These are phyloP conservation scores for Fusarium caatingaense DNA, from an alignment of 2,329 filamentous ascomycete genomes.

Conservation along the genomic window DNA sequence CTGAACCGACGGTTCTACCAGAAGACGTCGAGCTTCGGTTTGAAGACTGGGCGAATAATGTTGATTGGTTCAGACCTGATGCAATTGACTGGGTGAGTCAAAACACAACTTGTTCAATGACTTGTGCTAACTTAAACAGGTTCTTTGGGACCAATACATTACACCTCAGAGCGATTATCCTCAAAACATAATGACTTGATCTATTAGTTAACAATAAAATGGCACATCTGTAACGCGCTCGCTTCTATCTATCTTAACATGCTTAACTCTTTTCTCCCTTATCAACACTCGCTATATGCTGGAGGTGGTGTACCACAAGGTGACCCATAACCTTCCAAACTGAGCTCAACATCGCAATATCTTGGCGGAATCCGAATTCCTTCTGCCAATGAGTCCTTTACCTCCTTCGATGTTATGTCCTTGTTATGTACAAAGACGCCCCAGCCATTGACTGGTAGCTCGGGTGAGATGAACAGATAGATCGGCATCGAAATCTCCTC, in stretches of 20 bases:
- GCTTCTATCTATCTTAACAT: background rate
- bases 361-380: background rate
- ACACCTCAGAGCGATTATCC: constrained; percentile 13
- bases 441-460: constrained; percentile 2
- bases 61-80: constrained; percentile 20
- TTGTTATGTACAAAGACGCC: background rate
- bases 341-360: background rate
- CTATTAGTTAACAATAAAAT: accelerated
- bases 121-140: background rate
- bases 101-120: accelerated
- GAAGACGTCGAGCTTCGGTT: constrained; percentile 15
- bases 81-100: constrained; percentile 20
- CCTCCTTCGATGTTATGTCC: background rate
- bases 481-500: constrained; percentile 8
- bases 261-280: accelerated
- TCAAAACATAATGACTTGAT: background rate
- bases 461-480: constrained; percentile 9
- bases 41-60: constrained; percentile 20
- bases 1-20: background rate
- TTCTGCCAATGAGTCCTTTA: background rate
- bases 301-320: background rate
- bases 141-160: constrained; percentile 10
- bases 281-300: background rate
- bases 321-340: background rate
- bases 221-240: accelerated